Evolutionary conservation across 768 basidiomycete genomes (phyloP), one percentile per base, ranked within the genome.

Genomic region (Coprinellus aureogranulatus): DNA sequence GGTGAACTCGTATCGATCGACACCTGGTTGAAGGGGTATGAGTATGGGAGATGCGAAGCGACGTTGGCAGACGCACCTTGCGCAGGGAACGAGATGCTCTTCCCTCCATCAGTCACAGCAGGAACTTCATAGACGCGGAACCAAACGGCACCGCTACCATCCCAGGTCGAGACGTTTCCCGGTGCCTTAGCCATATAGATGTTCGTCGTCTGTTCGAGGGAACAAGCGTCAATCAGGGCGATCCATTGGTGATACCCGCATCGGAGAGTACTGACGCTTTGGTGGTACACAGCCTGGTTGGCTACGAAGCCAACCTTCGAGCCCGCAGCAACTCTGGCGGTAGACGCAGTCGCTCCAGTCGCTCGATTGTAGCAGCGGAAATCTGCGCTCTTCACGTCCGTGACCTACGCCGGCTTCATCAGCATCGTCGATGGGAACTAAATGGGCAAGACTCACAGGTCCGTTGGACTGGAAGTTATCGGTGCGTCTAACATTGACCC

Each of bases 151-250:
- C 79, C 78, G 53, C 71, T 69, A 23, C 77, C 77, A 47, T 73
- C 76, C 64, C 72, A 77, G 27, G 58, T 60, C 31, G 71, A 61
- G 56, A 75, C 77, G 61, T 76, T 70, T 4, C 65, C 65, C 23
- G 79, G 76, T 2, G 81, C 80, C 61, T 73, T 77, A 23, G 81
- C 81, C 74, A 75, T 74, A 64, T 76, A 76, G 20, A 77, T 68
- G 34, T 76, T 76, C 18, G 73, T 59, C 26, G 72, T 67, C 71
- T 72, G 23, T n/a, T n/a, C n/a, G n/a, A n/a, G n/a, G n/a, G n/a
- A n/a, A 40, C n/a, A n/a, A n/a, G n/a, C 12, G 39, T 40, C 39
- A 11, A 40, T n/a, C 39, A 40, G 11, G 11, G 39, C 39, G 12
- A n/a, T n/a, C n/a, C 12, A 40, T 40, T 40, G 39, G n/a, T 11